Base-by-base conservation (phyloP, 2,329 filamentous ascomycete species). In the Parasarocladium wereldwijsianum region DNA sequence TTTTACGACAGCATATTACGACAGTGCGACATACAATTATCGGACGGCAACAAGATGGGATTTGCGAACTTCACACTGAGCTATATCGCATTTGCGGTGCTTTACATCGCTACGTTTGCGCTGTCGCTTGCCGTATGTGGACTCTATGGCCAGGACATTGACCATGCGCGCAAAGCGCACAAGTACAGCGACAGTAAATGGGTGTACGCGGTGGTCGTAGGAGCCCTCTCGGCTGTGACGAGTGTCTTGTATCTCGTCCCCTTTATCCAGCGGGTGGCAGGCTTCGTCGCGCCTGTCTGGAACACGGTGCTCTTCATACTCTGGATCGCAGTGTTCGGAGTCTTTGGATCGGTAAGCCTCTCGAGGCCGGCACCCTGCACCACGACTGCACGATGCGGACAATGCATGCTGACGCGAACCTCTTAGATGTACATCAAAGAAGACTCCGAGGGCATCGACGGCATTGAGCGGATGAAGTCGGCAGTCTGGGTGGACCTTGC, bases 401-500 rank as follows among this genome's bases (percentile, higher is more conserved):
- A 14, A 15, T 16, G 10, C 9, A 9, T 22, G 20, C 15, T 11
- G 17, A 22, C 18, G 8, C 12, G n/a, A 31, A 25, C 21, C 24
- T 13, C 17, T 18, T 37, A 64, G 55, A 56, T 87, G 63, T 93
- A 77, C 60, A 79, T 93, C 46, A 53, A 69, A 32, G 74, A 75
- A 43, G 51, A 83, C 34, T 50, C 75, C 0, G 61, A 78, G 47
- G 74, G 73, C 10, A 65, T 81, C 46, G 42, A 43, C 23, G 73
- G 66, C 29, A 65, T 87, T 34, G 57, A 62, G 40, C 67, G 81
- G 33, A 93, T 93, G 84, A 84, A 85, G 58, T 74, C 76, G 46
- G 81, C 83, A 5, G 81, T 90, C 11, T 93, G 82, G 80, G 64
- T 93, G 26, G 79, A 87, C 50, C 52, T 93, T 29, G 59, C 68